Evolutionary conservation across 805 yeast genomes (phyloP).

Genomic region (Starmerella gropengiesseri): DNA sequence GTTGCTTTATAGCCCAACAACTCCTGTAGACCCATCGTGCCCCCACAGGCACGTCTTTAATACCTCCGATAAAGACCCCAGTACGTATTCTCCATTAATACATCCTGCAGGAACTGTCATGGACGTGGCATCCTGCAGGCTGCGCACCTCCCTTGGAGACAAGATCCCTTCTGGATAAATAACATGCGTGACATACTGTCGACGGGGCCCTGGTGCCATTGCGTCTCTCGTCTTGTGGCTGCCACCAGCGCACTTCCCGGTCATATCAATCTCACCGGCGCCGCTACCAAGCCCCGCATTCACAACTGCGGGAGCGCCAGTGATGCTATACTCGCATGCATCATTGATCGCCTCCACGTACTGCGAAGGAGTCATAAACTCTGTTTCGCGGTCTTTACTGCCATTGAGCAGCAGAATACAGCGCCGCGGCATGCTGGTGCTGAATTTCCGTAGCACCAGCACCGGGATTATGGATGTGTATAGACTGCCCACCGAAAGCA

Average conservation of each 20-base stretch:
- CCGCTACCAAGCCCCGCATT: not conserved
- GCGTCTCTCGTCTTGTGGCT: too few relatives aligned
- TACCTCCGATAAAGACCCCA: slow-evolving; percentile 1
- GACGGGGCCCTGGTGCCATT: too few relatives aligned
- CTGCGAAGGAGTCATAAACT: slow-evolving; percentile 49
- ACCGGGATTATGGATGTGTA: slow-evolving; percentile 83
- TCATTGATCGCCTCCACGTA: slow-evolving; percentile 44
- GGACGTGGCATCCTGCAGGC: not conserved
- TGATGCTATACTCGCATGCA: slow-evolving; percentile 2
- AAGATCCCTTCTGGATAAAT: slow-evolving; percentile 32
- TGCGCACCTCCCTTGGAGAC: not conserved
- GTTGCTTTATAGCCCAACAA: slow-evolving; percentile 1
- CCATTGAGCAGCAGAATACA: slow-evolving; percentile 63
- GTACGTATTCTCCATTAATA: slow-evolving; percentile 6
- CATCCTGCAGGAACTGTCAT: slow-evolving; percentile 1
- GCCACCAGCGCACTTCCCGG: too few relatives aligned
- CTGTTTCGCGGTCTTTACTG: slow-evolving; percentile 66
- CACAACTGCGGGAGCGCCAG: too few relatives aligned
- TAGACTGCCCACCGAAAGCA: slow-evolving; percentile 77
- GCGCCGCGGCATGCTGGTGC: slow-evolving; percentile 10
- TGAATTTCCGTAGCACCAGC: slow-evolving; percentile 50
- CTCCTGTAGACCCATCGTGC: not conserved
- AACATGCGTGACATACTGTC: slow-evolving; percentile 59
- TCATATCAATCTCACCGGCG: too few relatives aligned
- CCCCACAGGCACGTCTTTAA: slow-evolving; percentile 1